These are phyloP conservation scores for Digitaria exilis DNA, from an alignment of 202 grass and related monocot genomes.

Conservation along the genomic window DNA sequence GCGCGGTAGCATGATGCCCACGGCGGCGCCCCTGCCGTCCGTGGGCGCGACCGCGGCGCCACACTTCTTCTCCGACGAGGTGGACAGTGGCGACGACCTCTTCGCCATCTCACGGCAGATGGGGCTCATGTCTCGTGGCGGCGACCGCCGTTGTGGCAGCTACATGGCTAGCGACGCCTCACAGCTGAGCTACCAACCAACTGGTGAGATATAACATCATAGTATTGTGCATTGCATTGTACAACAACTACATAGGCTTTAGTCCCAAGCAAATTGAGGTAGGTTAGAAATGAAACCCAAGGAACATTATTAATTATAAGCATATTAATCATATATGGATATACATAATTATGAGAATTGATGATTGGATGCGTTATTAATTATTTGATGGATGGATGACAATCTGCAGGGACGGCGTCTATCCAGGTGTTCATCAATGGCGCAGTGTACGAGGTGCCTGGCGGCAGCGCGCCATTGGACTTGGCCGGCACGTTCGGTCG, in stretches of 20 bases:
- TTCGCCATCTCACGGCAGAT: slow-evolving; percentile 74
- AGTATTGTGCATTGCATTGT: slow-evolving; percentile 18
- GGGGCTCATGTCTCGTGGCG: slow-evolving; percentile 41
- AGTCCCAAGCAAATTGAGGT: too few relatives aligned
- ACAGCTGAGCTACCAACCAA: slow-evolving; percentile 46
- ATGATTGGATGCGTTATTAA: slow-evolving; percentile 16
- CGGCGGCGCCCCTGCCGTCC: background rate
- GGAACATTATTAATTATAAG: too few relatives aligned
- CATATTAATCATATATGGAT: background rate
- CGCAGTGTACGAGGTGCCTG: slow-evolving; percentile 43
- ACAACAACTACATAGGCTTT: too few relatives aligned
- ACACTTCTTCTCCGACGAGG: slow-evolving; percentile 18
- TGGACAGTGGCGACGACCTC: slow-evolving; percentile 45
- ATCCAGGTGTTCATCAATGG: slow-evolving; percentile 77
- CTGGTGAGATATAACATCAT: slow-evolving; percentile 44
- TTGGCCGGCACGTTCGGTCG: slow-evolving; percentile 47
- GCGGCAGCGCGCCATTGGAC: slow-evolving; percentile 29
- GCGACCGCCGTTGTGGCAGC: background rate
- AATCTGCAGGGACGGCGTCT: slow-evolving; percentile 19
- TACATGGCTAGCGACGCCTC: slow-evolving; percentile 26
- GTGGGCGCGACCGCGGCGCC: background rate
- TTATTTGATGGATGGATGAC: background rate
- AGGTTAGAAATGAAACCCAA: too few relatives aligned
- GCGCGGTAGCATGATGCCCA: background rate
- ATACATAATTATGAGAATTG: background rate